Base-by-base conservation (phyloP, 78 protist genomes). In the Cyanophora paradoxa region DNA sequence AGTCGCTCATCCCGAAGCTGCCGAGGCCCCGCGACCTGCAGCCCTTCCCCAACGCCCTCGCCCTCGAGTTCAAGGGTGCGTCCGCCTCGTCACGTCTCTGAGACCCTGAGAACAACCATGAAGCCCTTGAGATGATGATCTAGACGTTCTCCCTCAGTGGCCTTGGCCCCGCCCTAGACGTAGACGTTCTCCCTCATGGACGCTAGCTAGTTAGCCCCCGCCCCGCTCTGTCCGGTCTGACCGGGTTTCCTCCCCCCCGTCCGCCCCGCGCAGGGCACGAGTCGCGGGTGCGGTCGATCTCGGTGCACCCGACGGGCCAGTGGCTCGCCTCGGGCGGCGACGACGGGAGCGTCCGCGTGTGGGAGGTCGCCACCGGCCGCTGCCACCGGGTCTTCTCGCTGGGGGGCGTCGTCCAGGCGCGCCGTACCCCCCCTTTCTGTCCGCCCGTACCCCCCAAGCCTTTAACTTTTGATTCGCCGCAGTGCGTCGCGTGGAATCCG, bases 21-120 rank as follows among this genome's bases (percentile, higher is more conserved):
- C 98, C 98, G 33, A 68, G 79, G 44, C 94, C 95, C 30, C 76
- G 78, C 37, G 97, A 93, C 31, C 90, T 95, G 39, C 83, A 83
- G 56, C 98, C 98, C 24, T 95, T 78, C 90, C 98, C 98, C 17
- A 74, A 90, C 0, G 28, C 14, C 3, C 76, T 61, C 17, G 28
- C 73, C 26, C 36, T 90, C 17, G 50, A 19, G 24, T 85, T 44
- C 63, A 72, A 26, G 22, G 92, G 90, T 28, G n/a, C n/a, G n/a
- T n/a, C n/a, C n/a, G n/a, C n/a, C n/a, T n/a, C n/a, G n/a, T n/a
- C n/a, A n/a, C n/a, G n/a, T n/a, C n/a, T n/a, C n/a, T n/a, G n/a
- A n/a, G n/a, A n/a, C n/a, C n/a, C n/a, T n/a, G 92, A 90, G 77
- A 84, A 10, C 40, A 37, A 65, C 13, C 22, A 10, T 10, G 52